Percentiles rank a stretch among this genome's conserved stretches.
These are phyloP conservation scores for Hygrocybe coccinea DNA, from an alignment of 768 basidiomycete genomes.

Conservation along the genomic window DNA sequence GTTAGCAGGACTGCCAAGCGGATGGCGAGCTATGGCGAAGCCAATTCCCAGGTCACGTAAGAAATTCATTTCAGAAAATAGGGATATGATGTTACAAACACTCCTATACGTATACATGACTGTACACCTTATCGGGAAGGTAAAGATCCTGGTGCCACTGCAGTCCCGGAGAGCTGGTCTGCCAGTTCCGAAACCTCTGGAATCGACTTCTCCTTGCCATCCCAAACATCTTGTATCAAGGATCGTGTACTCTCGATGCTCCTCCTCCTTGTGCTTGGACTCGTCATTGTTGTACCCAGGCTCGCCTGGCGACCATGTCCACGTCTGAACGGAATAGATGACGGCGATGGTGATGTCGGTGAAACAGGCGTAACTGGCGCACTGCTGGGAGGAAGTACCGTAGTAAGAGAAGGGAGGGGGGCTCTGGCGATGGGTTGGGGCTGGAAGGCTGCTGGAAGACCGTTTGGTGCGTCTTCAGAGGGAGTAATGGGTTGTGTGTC, in stretches of 20 bases:
- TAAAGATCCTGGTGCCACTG: constrained; percentile 6
- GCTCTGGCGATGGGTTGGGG: background rate
- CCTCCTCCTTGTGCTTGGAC: constrained; percentile 85
- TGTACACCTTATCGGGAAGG: background rate
- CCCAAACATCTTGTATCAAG: constrained; percentile 89
- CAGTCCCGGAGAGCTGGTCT: constrained; percentile 2
- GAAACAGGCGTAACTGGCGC: constrained; percentile 18
- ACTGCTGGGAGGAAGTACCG: constrained; percentile 1
- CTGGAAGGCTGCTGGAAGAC: constrained; percentile 42
- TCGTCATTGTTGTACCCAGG: constrained; percentile 92
- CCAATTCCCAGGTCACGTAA: no score
- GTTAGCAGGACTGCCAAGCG: no score
- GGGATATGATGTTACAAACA: background rate
- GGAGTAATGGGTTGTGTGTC: constrained; percentile 59
- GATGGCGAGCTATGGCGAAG: no score
- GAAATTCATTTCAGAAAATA: no score
- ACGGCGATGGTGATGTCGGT: constrained; percentile 44
- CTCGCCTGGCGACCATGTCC: constrained; percentile 76
- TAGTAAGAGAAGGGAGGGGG: background rate
- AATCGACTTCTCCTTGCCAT: constrained; percentile 49
- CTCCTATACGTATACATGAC: background rate
- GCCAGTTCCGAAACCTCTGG: constrained; percentile 32
- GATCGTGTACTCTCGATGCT: constrained; percentile 94
- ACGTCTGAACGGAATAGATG: constrained; percentile 53
- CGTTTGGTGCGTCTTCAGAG: constrained; percentile 44